Conservation (phyloP, 805 yeast genomes). For the Nakazawaea holstii region DNA sequence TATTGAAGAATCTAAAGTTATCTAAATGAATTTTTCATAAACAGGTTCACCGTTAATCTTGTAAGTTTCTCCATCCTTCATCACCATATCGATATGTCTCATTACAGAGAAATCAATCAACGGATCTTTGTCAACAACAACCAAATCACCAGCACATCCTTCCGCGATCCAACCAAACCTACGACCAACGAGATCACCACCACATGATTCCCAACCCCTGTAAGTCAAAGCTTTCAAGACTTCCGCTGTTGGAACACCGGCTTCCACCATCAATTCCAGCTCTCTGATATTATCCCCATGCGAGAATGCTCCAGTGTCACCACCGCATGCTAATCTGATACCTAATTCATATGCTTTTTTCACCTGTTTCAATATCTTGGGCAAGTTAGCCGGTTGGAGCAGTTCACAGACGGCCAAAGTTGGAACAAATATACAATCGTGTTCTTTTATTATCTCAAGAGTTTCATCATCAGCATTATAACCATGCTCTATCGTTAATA, state of each 20-base stretch:
- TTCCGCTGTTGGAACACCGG: slow-evolving; percentile 20
- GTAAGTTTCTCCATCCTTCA: slow-evolving; percentile 22
- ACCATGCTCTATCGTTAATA: slow-evolving; percentile 20
- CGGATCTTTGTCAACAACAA: slow-evolving; percentile 21
- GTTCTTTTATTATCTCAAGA: slow-evolving; percentile 14
- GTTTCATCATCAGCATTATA: slow-evolving; percentile 21
- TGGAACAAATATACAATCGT: slow-evolving; percentile 20
- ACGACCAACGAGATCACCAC: slow-evolving; percentile 19
- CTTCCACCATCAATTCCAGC: slow-evolving; percentile 20
- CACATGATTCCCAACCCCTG: slow-evolving; percentile 25
- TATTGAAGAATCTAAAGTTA: background rate
- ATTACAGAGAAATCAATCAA: slow-evolving; percentile 12
- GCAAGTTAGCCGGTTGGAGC: slow-evolving; percentile 17
- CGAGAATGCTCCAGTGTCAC: slow-evolving; percentile 24
- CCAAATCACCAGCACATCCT: slow-evolving; percentile 21
- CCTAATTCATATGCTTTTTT: slow-evolving; percentile 20
- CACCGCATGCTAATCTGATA: slow-evolving; percentile 22
- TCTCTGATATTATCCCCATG: slow-evolving; percentile 25
- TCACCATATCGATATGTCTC: slow-evolving; percentile 19
- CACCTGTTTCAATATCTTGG: slow-evolving; percentile 15
- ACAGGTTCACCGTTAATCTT: slow-evolving; percentile 13
- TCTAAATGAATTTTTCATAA: slow-evolving; percentile 6
- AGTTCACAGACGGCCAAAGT: slow-evolving; percentile 20
- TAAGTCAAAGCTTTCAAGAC: slow-evolving; percentile 18
- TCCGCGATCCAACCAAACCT: slow-evolving; percentile 21